Percentiles rank a stretch among this genome's conserved stretches.
Conservation (phyloP, 2,329 filamentous ascomycete genomes). For the Ilyonectria mors-panacis region DNA sequence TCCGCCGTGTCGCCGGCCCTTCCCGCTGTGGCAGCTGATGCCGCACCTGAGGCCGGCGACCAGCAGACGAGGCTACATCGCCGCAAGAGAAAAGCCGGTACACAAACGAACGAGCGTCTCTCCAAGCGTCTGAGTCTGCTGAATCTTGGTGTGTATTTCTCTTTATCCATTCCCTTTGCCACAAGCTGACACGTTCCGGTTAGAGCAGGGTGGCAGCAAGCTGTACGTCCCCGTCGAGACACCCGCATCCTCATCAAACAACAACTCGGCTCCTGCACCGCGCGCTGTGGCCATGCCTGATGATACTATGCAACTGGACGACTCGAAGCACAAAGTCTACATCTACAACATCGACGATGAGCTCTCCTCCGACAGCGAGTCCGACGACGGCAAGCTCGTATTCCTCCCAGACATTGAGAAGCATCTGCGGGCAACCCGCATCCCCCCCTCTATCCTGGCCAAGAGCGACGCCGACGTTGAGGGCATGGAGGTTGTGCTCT, state of each 20-base stretch:
- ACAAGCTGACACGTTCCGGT: slow-evolving; percentile 26
- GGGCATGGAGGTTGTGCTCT: slow-evolving; percentile 85
- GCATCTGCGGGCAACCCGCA: slow-evolving; percentile 80
- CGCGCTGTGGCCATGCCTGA: slow-evolving; percentile 50
- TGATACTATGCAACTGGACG: slow-evolving; percentile 87
- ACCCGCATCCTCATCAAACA: slow-evolving; percentile 45
- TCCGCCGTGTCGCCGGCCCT: slow-evolving; percentile 40
- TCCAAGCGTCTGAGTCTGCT: slow-evolving; percentile 87
- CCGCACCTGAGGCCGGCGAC: slow-evolving; percentile 25
- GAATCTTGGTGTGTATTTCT: slow-evolving; percentile 77
- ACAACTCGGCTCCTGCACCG: slow-evolving; percentile 32
- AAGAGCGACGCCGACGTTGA: slow-evolving; percentile 69
- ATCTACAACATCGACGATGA: slow-evolving; percentile 93
- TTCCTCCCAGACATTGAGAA: slow-evolving; percentile 91
- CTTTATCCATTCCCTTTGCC: slow-evolving; percentile 1
- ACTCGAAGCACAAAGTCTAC: slow-evolving; percentile 89
- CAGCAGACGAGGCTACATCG: slow-evolving; percentile 40
- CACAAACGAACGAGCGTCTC: slow-evolving; percentile 78
- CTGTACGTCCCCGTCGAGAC: slow-evolving; percentile 77
- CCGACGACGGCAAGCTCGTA: slow-evolving; percentile 73
- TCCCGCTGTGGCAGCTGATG: slow-evolving; percentile 24
- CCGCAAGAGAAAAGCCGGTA: slow-evolving; percentile 74
- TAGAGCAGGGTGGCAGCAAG: slow-evolving; percentile 74
- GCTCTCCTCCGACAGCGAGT: slow-evolving; percentile 69
- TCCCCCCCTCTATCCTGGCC: slow-evolving; percentile 75